A percentile compares a stretch with the other conserved stretches of the same genome.
These are phyloP conservation scores for Suillus bovinus DNA, from an alignment of 768 basidiomycete species.

Conservation along the genomic window DNA sequence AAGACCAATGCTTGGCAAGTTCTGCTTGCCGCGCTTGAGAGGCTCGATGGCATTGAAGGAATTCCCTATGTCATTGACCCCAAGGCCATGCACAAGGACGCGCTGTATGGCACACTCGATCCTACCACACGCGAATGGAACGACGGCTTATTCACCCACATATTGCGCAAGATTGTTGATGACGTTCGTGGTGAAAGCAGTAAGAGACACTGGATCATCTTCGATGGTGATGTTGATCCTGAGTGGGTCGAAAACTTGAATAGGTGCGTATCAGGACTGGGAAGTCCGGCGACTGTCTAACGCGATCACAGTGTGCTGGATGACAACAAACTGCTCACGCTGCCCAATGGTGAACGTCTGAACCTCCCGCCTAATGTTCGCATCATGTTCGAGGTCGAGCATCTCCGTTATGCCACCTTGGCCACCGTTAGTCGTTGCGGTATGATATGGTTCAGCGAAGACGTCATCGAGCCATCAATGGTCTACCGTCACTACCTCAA, in stretches of 20 bases:
- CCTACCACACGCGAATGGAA: slow-evolving; percentile 99
- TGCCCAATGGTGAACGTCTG: slow-evolving; percentile 97
- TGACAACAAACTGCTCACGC: slow-evolving; percentile 95
- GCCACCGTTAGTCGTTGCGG: slow-evolving; percentile 99
- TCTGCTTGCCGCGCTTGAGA: slow-evolving; percentile 84
- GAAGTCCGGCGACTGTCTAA: neutral
- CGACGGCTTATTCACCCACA: slow-evolving; percentile 97
- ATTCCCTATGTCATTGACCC: slow-evolving; percentile 97
- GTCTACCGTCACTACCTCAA: slow-evolving; percentile 87
- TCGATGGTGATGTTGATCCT: slow-evolving; percentile 99
- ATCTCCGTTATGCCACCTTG: slow-evolving; percentile 93
- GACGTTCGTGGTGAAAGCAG: slow-evolving; percentile 97
- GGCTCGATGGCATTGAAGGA: slow-evolving; percentile 90
- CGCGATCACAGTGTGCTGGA: slow-evolving; percentile 78
- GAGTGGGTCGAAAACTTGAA: slow-evolving; percentile 99
- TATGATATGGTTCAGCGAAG: slow-evolving; percentile 99
- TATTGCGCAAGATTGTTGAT: slow-evolving; percentile 96
- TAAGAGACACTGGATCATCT: slow-evolving; percentile 99
- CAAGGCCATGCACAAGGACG: slow-evolving; percentile 99
- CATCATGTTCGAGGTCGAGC: slow-evolving; percentile 99
- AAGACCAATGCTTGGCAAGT: slow-evolving; percentile 98
- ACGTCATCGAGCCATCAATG: slow-evolving; percentile 90
- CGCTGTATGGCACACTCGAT: slow-evolving; percentile 95
- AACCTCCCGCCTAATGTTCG: slow-evolving; percentile 96
- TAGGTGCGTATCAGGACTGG: slow-evolving; percentile 55